Evolutionary conservation across 2,329 filamentous ascomycete genomes (phyloP).

Genomic region (Ceratocystiopsis minuta): DNA sequence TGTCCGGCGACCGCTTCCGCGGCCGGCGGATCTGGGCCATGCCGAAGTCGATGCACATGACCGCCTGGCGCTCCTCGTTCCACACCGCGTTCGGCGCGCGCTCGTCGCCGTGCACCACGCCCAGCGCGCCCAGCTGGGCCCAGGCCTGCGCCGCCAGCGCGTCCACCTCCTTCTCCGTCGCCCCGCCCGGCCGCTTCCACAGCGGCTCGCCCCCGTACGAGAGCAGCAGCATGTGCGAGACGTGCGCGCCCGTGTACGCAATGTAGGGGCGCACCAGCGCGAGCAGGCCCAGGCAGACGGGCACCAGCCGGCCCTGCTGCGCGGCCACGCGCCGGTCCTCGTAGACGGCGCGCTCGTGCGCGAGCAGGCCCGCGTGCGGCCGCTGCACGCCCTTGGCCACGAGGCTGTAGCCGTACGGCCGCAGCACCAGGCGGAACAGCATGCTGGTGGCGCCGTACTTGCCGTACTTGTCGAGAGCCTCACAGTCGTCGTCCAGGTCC

Average conservation of each 20-base stretch:
- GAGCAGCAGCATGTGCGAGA: slow-evolving; percentile 4
- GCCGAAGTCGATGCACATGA: slow-evolving; percentile 2
- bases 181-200: neutral
- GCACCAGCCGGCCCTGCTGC: slow-evolving; percentile 2
- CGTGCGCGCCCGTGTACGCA: neutral
- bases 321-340: neutral
- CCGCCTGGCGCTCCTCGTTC: neutral
- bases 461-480: slow-evolving; percentile 1
- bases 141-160: neutral
- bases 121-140: neutral
- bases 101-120: neutral
- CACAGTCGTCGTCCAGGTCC: slow-evolving; percentile 1
- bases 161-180: too few species aligned
- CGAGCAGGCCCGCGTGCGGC: neutral
- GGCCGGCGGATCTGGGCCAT: too few species aligned
- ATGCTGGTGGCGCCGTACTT: neutral
- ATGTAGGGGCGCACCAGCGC: neutral
- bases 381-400: slow-evolving; percentile 3
- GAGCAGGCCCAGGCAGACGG: neutral
- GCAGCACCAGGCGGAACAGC: slow-evolving; percentile 2
- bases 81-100: neutral
- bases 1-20: too few species aligned
- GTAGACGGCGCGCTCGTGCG: neutral
- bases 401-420: slow-evolving; percentile 1
- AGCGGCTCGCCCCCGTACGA: slow-evolving; percentile 1